Conservation (phyloP, 768 basidiomycete species). For the Podaxis sp. region DNA sequence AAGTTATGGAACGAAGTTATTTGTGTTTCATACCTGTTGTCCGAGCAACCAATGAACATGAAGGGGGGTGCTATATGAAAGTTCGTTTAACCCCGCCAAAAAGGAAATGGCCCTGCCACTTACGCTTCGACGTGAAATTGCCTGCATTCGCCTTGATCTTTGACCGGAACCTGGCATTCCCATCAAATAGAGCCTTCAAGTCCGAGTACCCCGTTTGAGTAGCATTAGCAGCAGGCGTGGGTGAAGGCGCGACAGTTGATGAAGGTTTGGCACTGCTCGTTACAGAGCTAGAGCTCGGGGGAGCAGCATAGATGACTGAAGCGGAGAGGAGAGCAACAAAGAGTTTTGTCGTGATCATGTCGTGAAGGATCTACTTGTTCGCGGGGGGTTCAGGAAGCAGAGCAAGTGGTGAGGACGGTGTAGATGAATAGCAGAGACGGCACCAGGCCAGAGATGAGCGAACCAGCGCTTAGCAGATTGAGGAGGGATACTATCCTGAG, state of each 20-base stretch:
- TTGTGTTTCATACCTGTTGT: conserved; percentile 28
- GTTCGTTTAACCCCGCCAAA: not conserved
- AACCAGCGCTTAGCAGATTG: not conserved
- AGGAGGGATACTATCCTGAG: not conserved
- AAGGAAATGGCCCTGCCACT: not conserved
- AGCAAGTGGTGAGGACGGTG: not conserved
- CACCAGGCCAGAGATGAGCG: not conserved
- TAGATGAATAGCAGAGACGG: not conserved
- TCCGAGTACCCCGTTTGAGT: not conserved
- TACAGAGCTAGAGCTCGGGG: not conserved
- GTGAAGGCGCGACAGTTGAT: not conserved
- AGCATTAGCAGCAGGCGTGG: not conserved
- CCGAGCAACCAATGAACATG: conserved; percentile 38
- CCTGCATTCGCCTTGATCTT: not conserved
- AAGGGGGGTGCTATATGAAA: conserved; percentile 30
- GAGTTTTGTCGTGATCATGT: not conserved
- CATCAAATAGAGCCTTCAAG: not conserved
- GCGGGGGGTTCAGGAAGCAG: not conserved
- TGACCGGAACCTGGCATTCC: not conserved
- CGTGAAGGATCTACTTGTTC: not conserved
- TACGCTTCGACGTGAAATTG: not conserved
- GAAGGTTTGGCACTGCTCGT: not conserved
- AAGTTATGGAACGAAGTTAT: not conserved
- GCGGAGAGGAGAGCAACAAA: not conserved
- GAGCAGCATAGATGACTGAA: not conserved